phyloP scores from a whole-genome alignment of 176 grass and related monocot species.

The Oryza australiensis region DNA sequence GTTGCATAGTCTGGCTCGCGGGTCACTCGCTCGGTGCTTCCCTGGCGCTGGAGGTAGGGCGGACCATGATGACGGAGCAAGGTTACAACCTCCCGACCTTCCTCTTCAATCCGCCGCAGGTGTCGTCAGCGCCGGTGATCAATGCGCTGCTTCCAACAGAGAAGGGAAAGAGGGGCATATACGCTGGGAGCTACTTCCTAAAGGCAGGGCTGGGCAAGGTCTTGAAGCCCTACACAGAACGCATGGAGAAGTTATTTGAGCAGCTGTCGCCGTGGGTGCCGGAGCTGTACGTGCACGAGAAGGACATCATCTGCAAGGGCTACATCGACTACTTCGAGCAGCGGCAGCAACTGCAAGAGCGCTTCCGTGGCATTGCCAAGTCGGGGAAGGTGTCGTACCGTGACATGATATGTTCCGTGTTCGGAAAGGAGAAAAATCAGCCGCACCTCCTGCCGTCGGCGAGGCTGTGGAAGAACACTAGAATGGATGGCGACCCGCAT shows the following conservation, averaged over 20 bases:
- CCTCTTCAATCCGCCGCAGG: too few relatives aligned
- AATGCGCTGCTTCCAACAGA: background rate
- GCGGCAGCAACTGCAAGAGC: background rate
- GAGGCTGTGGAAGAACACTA: background rate
- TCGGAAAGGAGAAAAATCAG: background rate
- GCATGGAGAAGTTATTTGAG: background rate
- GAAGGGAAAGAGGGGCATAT: too few relatives aligned
- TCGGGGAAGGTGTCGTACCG: background rate
- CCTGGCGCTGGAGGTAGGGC: background rate
- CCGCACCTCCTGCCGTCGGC: background rate
- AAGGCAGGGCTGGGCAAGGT: too few relatives aligned
- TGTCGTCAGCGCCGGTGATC: background rate
- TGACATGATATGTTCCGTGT: background rate
- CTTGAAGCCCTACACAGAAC: background rate
- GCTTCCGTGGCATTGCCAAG: background rate
- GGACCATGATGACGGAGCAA: background rate
- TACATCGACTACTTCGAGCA: background rate
- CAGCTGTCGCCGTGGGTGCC: background rate
- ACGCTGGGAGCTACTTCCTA: too few relatives aligned
- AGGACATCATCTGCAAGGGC: background rate
- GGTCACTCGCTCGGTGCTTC: conserved; percentile 23
- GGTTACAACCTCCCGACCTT: background rate
- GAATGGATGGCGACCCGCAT: background rate
- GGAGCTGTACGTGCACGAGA: background rate
- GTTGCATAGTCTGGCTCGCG: background rate